These are phyloP conservation scores for Malus hybrid DNA, from an alignment of 331 rosid species.

Conservation along the genomic window DNA sequence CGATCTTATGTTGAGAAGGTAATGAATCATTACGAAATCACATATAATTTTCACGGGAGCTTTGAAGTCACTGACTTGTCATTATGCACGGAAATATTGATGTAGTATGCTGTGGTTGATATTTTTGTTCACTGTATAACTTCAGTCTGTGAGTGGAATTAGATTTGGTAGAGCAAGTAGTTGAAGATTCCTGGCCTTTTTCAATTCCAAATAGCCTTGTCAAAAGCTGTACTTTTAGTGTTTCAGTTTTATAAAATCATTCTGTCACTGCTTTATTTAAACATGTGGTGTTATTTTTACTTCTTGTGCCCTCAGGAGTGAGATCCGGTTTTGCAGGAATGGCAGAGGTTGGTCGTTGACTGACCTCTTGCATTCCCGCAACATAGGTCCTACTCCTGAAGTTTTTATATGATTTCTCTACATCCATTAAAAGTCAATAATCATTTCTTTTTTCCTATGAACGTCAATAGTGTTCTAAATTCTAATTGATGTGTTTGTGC, in stretches of 20 bases:
- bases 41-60: neutral
- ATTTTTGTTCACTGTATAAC: neutral
- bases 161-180: neutral
- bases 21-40: neutral
- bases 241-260: neutral
- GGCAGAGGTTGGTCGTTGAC: neutral
- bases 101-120: neutral
- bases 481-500: conserved; percentile 7
- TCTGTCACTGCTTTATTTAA: neutral
- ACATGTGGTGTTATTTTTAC: neutral
- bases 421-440: neutral
- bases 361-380: neutral
- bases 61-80: neutral
- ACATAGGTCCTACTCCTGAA: neutral
- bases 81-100: neutral
- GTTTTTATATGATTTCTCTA: neutral
- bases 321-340: neutral
- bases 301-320: neutral
- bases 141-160: neutral
- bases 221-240: neutral
- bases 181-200: neutral
- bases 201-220: neutral
- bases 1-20: conserved; percentile 87
- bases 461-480: neutral
- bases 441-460: neutral